Conservation (phyloP, 2,329 filamentous ascomycete genomes). For the Fusarium tjaetaba region DNA sequence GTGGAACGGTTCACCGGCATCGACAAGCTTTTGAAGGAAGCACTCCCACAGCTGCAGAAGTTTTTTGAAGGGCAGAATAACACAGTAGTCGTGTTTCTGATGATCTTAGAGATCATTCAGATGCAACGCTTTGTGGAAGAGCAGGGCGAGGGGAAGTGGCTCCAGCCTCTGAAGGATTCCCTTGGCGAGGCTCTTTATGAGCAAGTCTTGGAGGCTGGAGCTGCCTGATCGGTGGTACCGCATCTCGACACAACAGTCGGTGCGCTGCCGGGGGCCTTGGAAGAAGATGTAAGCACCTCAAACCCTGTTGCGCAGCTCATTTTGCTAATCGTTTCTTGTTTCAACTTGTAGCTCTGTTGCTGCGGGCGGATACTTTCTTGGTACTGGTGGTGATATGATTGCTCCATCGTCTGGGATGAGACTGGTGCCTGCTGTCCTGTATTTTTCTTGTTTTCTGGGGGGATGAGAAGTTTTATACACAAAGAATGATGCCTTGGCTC, state of each 20-base stretch:
- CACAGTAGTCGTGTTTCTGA: fast-evolving
- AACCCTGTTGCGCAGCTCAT: background rate
- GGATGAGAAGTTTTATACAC: background rate
- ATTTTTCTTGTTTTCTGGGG: background rate
- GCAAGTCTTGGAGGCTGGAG: background rate
- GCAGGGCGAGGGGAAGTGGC: background rate
- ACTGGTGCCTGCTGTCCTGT: background rate
- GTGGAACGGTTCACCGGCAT: too few species aligned
- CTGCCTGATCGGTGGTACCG: background rate
- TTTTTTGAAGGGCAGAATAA: background rate
- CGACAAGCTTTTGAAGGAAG: too few species aligned
- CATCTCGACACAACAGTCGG: background rate
- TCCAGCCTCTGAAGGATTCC: background rate
- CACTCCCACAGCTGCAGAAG: too few species aligned
- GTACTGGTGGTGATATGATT: background rate
- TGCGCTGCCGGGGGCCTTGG: background rate
- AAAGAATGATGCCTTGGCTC: background rate
- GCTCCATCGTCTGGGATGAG: background rate
- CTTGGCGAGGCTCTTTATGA: fast-evolving
- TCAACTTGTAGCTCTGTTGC: background rate
- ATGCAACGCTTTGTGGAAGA: background rate
- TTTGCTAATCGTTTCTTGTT: background rate
- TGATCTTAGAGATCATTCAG: background rate
- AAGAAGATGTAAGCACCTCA: background rate
- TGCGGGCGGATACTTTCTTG: background rate